phyloP scores from a whole-genome alignment of 1,139 yeast species.

The Wickerhamiella pararugosa region DNA sequence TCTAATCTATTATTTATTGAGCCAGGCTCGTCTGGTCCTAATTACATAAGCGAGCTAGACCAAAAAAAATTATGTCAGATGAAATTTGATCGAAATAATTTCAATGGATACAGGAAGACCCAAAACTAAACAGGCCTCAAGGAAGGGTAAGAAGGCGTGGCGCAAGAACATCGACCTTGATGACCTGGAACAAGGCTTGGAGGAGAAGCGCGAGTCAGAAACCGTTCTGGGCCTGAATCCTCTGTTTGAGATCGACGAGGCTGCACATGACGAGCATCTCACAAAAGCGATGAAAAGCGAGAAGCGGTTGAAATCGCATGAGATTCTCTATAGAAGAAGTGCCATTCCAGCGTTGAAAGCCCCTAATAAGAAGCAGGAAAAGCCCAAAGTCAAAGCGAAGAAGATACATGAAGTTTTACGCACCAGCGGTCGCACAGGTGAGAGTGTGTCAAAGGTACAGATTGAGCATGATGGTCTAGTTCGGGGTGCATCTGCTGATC shows the following conservation, averaged over 20 bases:
- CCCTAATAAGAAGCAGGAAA: conserved; percentile 27
- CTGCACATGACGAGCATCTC: conserved; percentile 34
- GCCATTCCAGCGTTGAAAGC: conserved; percentile 55
- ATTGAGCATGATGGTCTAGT: conserved; percentile 16
- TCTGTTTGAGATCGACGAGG: conserved; percentile 59
- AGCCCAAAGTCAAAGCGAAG: conserved; percentile 38
- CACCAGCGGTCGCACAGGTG: conserved; percentile 62
- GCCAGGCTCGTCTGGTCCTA: background rate
- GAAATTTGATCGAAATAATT: background rate
- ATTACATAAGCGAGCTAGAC: background rate
- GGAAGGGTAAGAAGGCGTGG: conserved; percentile 94
- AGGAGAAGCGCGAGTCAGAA: conserved; percentile 51
- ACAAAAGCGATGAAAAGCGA: conserved; percentile 19
- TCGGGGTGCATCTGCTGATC: conserved; percentile 9
- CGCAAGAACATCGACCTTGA: conserved; percentile 81
- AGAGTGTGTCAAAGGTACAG: conserved; percentile 25
- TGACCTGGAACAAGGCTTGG: conserved; percentile 60
- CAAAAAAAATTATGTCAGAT: conserved; percentile 3
- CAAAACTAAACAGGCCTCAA: conserved; percentile 43
- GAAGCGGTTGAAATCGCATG: conserved; percentile 48
- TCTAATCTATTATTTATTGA: background rate
- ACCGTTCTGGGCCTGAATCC: conserved; percentile 39
- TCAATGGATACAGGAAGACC: conserved; percentile 20
- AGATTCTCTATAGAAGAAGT: conserved; percentile 60
- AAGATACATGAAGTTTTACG: conserved; percentile 59